Percentiles rank a stretch among this genome's conserved stretches.
Conservation (phyloP, 2,329 filamentous ascomycete genomes). For the Arthrobotrys sphaeroides region DNA sequence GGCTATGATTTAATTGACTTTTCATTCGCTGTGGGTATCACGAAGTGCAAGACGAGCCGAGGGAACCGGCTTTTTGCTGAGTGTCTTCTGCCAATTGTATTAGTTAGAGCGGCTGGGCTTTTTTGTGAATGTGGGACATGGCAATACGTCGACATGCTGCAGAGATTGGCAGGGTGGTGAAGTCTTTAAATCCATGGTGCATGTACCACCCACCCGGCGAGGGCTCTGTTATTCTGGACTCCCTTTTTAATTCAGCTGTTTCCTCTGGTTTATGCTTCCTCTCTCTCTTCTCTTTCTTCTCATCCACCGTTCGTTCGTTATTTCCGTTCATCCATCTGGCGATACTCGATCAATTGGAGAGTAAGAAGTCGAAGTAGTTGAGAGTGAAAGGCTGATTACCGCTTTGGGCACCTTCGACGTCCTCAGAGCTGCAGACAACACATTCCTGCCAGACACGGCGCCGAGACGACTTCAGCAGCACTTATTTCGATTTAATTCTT, state of each 20-base stretch:
- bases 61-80: background rate
- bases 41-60: constrained; percentile 45
- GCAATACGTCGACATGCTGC: constrained; percentile 21
- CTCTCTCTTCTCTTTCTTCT: background rate
- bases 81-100: background rate
- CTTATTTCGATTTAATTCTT: background rate
- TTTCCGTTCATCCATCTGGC: constrained; percentile 3
- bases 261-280: background rate
- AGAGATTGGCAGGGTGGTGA: constrained; percentile 19
- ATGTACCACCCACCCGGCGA: constrained; percentile 34
- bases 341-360: background rate
- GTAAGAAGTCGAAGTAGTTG: background rate
- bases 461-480: background rate
- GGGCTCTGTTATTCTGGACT: background rate
- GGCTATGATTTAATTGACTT: background rate
- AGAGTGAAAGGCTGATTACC: background rate
- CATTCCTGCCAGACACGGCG: constrained; percentile 23
- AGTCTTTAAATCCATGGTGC: constrained; percentile 30
- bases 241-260: background rate
- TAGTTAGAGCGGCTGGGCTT: background rate
- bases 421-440: constrained; percentile 18
- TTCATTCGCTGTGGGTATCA: constrained; percentile 13
- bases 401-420: constrained; percentile 32
- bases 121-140: constrained; percentile 20
- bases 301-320: constrained; percentile 22